phyloP scores from a whole-genome alignment of 345 rosid genomes.

The Aquilaria sinensis region DNA sequence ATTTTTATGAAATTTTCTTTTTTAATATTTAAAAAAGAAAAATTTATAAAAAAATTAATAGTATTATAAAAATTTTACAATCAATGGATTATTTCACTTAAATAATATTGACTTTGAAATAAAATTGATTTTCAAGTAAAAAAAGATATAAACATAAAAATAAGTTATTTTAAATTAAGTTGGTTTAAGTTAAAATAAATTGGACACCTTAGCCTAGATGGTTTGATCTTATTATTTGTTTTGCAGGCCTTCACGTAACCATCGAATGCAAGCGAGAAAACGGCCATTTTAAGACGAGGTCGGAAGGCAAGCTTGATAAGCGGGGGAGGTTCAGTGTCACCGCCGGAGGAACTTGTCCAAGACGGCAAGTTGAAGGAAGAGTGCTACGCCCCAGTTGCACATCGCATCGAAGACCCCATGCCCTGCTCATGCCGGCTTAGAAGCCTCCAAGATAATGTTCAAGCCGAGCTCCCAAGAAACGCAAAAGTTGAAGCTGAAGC shows the following conservation, averaged over 20 bases:
- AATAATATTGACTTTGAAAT: too few species aligned
- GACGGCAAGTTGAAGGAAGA: constrained; percentile 57
- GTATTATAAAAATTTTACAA: too few species aligned
- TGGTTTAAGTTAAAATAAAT: too few species aligned
- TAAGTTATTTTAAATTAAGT: too few species aligned
- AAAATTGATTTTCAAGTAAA: too few species aligned
- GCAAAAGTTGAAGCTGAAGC: constrained; percentile 51
- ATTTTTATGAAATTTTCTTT: too few species aligned
- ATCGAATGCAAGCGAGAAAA: constrained; percentile 59
- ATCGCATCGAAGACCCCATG: constrained; percentile 56
- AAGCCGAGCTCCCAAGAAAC: constrained; percentile 34
- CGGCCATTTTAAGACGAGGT: constrained; percentile 51
- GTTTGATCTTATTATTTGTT: neutral
- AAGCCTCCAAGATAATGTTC: constrained; percentile 49
- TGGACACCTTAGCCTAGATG: too few species aligned
- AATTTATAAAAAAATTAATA: too few species aligned
- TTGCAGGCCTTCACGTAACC: constrained; percentile 57
- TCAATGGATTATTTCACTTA: too few species aligned
- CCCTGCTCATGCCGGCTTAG: constrained; percentile 44
- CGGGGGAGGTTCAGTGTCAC: constrained; percentile 60
- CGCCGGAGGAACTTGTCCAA: constrained; percentile 42
- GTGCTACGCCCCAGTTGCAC: constrained; percentile 82
- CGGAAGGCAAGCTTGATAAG: constrained; percentile 46
- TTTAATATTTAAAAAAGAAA: too few species aligned
- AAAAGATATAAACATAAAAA: too few species aligned